These are phyloP conservation scores for Acaromyces ingoldii DNA, from an alignment of 1,284 basidiomycete species.

Conservation along the genomic window DNA sequence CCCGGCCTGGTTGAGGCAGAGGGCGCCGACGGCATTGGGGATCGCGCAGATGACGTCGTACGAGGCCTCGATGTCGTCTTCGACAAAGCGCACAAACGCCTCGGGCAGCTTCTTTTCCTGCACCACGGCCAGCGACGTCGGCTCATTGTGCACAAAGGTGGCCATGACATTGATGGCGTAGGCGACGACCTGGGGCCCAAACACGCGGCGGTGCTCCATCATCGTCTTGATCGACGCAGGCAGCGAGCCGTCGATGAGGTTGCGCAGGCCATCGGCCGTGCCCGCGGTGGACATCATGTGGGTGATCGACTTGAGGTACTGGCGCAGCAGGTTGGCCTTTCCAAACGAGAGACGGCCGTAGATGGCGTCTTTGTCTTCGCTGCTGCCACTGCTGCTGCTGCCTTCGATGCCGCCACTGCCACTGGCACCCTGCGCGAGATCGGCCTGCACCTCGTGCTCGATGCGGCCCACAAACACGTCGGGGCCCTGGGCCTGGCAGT, in stretches of 20 bases:
- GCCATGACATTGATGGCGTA: slow-evolving; percentile 86
- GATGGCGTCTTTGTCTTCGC: slow-evolving; percentile 25
- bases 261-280: slow-evolving; percentile 79
- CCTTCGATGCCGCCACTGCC: slow-evolving; percentile 21
- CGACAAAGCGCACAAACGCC: slow-evolving; percentile 78
- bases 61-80: slow-evolving; percentile 67
- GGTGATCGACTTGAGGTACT: slow-evolving; percentile 85
- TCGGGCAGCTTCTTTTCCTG: slow-evolving; percentile 90
- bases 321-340: slow-evolving; percentile 65
- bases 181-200: slow-evolving; percentile 80
- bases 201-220: slow-evolving; percentile 72
- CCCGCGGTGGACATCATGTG: slow-evolving; percentile 95
- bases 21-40: slow-evolving; percentile 90
- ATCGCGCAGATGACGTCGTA: slow-evolving; percentile 79
- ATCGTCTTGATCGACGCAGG: slow-evolving; percentile 82
- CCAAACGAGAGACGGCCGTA: slow-evolving; percentile 46
- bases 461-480: slow-evolving; percentile 79
- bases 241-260: slow-evolving; percentile 85
- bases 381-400: slow-evolving; percentile 63
- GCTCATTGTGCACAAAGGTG: slow-evolving; percentile 97
- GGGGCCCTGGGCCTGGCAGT: slow-evolving; percentile 78
- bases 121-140: slow-evolving; percentile 83
- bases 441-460: slow-evolving; percentile 53
- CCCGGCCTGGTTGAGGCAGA: slow-evolving; percentile 88
- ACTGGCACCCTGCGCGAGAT: background rate